A percentile compares a stretch with the other conserved stretches of the same genome.
Conservation (phyloP, 805 yeast species). For the Starmera amethionina region DNA sequence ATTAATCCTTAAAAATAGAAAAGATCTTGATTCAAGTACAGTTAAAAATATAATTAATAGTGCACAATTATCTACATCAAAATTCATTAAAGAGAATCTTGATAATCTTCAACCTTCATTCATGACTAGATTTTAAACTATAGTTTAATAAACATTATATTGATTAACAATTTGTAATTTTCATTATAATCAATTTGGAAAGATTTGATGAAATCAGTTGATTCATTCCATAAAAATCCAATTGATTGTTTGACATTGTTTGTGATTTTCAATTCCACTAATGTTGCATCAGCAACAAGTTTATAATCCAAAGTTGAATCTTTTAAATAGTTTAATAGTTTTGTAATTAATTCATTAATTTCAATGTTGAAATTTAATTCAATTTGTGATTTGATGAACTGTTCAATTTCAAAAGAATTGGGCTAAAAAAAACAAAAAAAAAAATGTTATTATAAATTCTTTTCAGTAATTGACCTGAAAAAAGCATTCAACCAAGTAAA, state of each 20-base stretch:
- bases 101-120: constrained; percentile 1
- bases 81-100: constrained; percentile 1
- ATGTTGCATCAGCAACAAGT: constrained; percentile 38
- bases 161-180: constrained; percentile 10
- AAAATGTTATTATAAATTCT: too few species aligned
- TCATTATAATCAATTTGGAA: constrained; percentile 20
- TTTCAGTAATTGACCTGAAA: too few species aligned
- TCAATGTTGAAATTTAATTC: too few species aligned
- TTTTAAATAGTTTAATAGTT: constrained; percentile 26
- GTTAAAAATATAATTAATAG: not conserved
- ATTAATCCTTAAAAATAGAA: constrained; percentile 42
- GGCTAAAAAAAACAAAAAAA: too few species aligned
- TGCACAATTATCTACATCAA: not conserved
- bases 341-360: constrained; percentile 15
- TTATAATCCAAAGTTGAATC: constrained; percentile 45
- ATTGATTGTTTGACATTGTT: constrained; percentile 24
- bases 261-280: constrained; percentile 13
- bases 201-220: constrained; percentile 43
- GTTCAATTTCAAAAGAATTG: too few species aligned
- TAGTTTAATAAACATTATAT: not conserved
- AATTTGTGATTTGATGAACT: too few species aligned
- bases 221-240: constrained; percentile 49
- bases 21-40: constrained; percentile 21
- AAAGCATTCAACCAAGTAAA: too few species aligned
- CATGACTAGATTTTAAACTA: constrained; percentile 1